Percentiles rank a stretch among this genome's conserved stretches.
phyloP scores from a whole-genome alignment of 495 filamentous ascomycete genomes.

The Xylaria cubensis region DNA sequence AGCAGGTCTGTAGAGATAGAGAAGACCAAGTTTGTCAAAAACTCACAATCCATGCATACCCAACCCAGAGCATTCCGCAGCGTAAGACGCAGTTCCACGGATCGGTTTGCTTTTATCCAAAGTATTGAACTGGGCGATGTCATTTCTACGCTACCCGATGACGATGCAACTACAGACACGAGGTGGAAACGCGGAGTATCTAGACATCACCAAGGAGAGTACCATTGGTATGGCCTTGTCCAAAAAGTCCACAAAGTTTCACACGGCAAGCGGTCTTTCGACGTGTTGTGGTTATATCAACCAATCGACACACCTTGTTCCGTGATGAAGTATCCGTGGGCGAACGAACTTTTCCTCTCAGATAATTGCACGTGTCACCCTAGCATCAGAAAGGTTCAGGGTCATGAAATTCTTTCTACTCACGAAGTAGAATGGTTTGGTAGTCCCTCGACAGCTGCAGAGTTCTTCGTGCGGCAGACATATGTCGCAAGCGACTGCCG shows the following conservation, averaged over 20 bases:
- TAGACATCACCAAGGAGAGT: conserved; percentile 45
- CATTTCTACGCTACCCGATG: conserved; percentile 52
- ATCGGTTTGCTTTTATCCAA: conserved; percentile 24
- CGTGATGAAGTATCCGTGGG: conserved; percentile 67
- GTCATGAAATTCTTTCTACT: conserved; percentile 59
- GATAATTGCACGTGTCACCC: conserved; percentile 74
- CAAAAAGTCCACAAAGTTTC: conserved; percentile 55
- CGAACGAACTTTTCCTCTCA: conserved; percentile 76
- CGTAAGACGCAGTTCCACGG: conserved; percentile 18
- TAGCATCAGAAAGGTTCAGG: conserved; percentile 47
- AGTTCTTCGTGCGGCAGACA: conserved; percentile 71
- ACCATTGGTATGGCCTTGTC: conserved; percentile 71
- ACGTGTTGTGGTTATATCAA: conserved; percentile 75
- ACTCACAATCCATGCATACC: conserved; percentile 14
- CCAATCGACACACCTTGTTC: conserved; percentile 70
- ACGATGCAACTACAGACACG: conserved; percentile 40
- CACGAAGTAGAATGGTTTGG: conserved; percentile 63
- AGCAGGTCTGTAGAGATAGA: conserved; percentile 19
- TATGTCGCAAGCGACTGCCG: conserved; percentile 60
- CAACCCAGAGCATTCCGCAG: conserved; percentile 17
- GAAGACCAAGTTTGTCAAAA: conserved; percentile 26
- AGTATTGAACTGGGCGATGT: conserved; percentile 48
- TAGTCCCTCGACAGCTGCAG: conserved; percentile 46
- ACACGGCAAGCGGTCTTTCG: conserved; percentile 50
- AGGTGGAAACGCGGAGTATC: conserved; percentile 61